Evolutionary conservation across 2,329 filamentous ascomycete genomes (phyloP).

Genomic region (Achaetomium macrosporum): DNA sequence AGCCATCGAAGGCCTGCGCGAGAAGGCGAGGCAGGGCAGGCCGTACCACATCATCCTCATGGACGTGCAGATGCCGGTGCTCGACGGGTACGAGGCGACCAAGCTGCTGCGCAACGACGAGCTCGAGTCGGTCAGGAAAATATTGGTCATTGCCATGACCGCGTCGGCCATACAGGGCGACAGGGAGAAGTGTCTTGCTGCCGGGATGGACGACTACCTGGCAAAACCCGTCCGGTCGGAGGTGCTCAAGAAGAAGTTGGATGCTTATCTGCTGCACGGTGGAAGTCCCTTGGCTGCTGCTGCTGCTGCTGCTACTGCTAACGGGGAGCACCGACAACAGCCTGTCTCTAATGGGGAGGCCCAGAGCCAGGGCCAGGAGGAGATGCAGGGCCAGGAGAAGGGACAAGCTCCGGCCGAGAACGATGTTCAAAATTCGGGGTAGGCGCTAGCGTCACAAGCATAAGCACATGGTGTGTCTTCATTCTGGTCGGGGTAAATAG

Average conservation of each 20-base stretch:
- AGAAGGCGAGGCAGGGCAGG: slow-evolving; percentile 61
- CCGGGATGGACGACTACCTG: slow-evolving; percentile 96
- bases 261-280: slow-evolving; percentile 37
- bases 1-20: slow-evolving; percentile 77
- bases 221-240: slow-evolving; percentile 91
- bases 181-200: slow-evolving; percentile 88
- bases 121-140: slow-evolving; percentile 68
- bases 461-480: too few species aligned
- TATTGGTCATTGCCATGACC: slow-evolving; percentile 96
- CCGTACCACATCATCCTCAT: slow-evolving; percentile 91
- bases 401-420: too few species aligned
- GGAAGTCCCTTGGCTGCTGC: background rate
- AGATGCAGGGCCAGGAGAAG: too few species aligned
- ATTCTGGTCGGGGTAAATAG: too few species aligned
- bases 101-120: slow-evolving; percentile 72
- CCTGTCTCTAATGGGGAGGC: too few species aligned
- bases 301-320: too few species aligned
- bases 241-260: slow-evolving; percentile 76
- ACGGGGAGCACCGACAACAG: too few species aligned
- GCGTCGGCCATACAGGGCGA: slow-evolving; percentile 92
- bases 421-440: too few species aligned
- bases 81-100: slow-evolving; percentile 90
- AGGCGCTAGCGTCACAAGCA: too few species aligned
- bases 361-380: too few species aligned
- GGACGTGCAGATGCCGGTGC: slow-evolving; percentile 94